Conservation (phyloP, 164 flowering plant species). For the Nymphaea colorata region DNA sequence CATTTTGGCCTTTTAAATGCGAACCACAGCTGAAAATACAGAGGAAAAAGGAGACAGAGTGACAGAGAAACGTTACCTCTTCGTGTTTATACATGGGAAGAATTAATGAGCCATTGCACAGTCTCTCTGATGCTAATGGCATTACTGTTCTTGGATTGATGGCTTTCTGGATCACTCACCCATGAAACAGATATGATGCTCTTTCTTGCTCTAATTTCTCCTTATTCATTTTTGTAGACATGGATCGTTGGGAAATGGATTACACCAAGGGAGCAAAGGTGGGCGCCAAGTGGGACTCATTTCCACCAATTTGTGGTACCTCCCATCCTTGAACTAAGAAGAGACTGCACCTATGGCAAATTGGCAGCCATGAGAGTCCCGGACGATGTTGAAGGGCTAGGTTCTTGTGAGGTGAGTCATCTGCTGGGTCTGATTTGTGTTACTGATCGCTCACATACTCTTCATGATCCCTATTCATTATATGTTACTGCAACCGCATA, state of each 20-base stretch:
- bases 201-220: too few relatives aligned
- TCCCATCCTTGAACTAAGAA: constrained; percentile 47
- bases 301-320: constrained; percentile 96
- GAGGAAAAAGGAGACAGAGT: too few relatives aligned
- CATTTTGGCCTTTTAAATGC: too few relatives aligned
- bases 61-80: too few relatives aligned
- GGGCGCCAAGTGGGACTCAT: constrained; percentile 84
- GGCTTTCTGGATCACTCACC: too few relatives aligned
- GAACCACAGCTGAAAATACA: too few relatives aligned
- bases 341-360: constrained; percentile 82
- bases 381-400: constrained; percentile 69
- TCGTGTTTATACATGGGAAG: too few relatives aligned
- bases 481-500: background rate
- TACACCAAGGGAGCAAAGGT: constrained; percentile 59
- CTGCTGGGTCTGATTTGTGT: background rate
- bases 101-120: too few relatives aligned
- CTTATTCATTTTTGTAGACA: constrained; percentile 24
- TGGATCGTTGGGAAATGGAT: constrained; percentile 98
- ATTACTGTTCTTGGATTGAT: too few relatives aligned
- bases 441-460: background rate
- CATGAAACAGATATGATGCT: too few relatives aligned
- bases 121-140: too few relatives aligned
- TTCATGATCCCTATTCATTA: background rate
- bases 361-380: constrained; percentile 93
- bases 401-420: constrained; percentile 63